Conservation (phyloP, 148 eudicot species). For the Rhododendron henanense region DNA sequence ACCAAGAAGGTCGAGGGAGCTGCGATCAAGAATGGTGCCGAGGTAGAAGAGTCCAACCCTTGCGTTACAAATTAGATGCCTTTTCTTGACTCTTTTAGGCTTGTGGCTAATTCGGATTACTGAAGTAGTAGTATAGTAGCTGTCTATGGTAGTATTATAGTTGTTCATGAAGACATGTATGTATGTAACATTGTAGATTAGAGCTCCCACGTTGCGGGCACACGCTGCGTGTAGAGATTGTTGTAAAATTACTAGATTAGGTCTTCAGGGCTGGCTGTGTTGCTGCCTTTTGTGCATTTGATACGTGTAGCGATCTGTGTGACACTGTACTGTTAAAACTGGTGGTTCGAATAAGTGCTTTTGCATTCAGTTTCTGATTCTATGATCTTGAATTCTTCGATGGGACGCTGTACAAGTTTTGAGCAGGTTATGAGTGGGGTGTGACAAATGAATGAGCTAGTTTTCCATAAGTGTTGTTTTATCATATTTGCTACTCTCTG, state of each 20-base stretch:
- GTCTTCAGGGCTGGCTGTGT: neutral
- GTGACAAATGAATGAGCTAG: neutral
- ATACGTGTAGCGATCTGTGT: slow-evolving; percentile 4
- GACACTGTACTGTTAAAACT: neutral
- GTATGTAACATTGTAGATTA: neutral
- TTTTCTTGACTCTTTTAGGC: slow-evolving; percentile 5
- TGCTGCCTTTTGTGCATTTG: neutral
- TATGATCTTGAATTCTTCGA: neutral
- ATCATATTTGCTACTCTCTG: neutral
- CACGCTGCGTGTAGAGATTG: neutral
- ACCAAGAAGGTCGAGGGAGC: slow-evolving; percentile 19
- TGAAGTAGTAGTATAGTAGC: slow-evolving; percentile 10
- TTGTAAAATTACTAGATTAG: slow-evolving; percentile 6
- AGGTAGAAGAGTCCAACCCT: slow-evolving; percentile 32
- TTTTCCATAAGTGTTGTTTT: neutral
- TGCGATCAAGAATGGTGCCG: slow-evolving; percentile 19
- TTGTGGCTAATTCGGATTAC: slow-evolving; percentile 9
- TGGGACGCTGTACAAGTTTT: neutral
- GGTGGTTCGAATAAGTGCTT: neutral
- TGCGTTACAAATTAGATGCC: slow-evolving; percentile 11
- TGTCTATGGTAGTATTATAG: slow-evolving; percentile 18
- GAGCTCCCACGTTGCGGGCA: neutral
- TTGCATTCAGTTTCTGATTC: neutral
- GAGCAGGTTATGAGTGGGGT: neutral
- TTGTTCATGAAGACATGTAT: slow-evolving; percentile 7